Evolutionary conservation across 305 asterid genomes (phyloP).

Genomic region (Solanum hybrid): DNA sequence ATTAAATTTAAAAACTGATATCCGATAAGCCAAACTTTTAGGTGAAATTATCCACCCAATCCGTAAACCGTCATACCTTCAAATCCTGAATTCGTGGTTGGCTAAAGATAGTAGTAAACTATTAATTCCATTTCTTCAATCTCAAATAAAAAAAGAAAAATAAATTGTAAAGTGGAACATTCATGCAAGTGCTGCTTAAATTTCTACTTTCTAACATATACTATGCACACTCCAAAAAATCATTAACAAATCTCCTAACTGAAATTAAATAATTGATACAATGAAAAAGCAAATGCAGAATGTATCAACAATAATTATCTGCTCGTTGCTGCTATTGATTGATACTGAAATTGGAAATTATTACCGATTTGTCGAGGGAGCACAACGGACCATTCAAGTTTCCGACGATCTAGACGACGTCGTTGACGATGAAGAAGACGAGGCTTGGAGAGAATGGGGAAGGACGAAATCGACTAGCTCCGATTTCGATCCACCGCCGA

Average conservation of each 20-base stretch:
- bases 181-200: no score
- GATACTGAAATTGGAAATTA: constrained; percentile 20
- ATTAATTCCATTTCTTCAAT: no score
- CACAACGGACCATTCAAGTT: constrained; percentile 56
- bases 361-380: constrained; percentile 31
- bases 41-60: no score
- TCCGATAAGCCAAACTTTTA: no score
- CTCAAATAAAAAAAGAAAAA: no score
- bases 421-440: constrained; percentile 86
- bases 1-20: no score
- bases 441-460: constrained; percentile 82
- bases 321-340: constrained; percentile 13
- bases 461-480: constrained; percentile 27
- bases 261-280: neutral
- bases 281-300: neutral
- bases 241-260: neutral
- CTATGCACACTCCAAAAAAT: neutral
- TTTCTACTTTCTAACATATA: neutral
- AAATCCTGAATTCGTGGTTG: neutral
- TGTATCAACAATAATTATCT: neutral
- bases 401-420: constrained; percentile 82
- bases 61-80: no score
- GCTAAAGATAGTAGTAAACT: no score
- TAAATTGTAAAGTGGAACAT: no score
- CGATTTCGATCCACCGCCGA: constrained; percentile 73